Percentiles rank a stretch among this genome's conserved stretches.
phyloP scores from a whole-genome alignment of 139 green algal species.

The Microglena sp. region DNA sequence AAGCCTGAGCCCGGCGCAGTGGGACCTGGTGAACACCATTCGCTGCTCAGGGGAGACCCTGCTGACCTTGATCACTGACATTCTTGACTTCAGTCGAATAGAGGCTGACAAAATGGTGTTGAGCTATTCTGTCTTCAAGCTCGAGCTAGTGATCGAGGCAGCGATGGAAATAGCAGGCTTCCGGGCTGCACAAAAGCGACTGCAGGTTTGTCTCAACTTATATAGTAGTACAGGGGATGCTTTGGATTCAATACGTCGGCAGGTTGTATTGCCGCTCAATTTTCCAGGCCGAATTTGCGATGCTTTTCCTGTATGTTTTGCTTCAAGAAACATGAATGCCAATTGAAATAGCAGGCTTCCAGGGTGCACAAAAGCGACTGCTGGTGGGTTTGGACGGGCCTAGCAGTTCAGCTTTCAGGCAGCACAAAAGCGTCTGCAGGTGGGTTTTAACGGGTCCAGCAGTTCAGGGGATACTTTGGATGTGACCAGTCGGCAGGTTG shows the following conservation, averaged over 20 bases:
- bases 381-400: background rate
- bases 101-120: slow-evolving; percentile 77
- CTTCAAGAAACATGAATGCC: too few relatives aligned
- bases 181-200: slow-evolving; percentile 51
- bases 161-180: slow-evolving; percentile 77
- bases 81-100: slow-evolving; percentile 82
- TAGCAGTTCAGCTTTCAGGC: slow-evolving; percentile 59
- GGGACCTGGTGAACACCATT: slow-evolving; percentile 58
- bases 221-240: too few relatives aligned
- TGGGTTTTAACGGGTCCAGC: too few relatives aligned
- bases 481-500: too few relatives aligned
- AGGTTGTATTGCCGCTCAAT: too few relatives aligned
- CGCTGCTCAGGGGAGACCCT: slow-evolving; percentile 71
- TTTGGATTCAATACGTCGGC: too few relatives aligned
- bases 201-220: too few relatives aligned
- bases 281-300: too few relatives aligned
- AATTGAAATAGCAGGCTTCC: slow-evolving; percentile 73
- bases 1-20: slow-evolving; percentile 30
- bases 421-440: slow-evolving; percentile 60
- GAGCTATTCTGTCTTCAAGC: slow-evolving; percentile 36
- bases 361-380: slow-evolving; percentile 34
- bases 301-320: too few relatives aligned
- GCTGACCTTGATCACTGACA: slow-evolving; percentile 81
- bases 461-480: too few relatives aligned
- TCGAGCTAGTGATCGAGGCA: slow-evolving; percentile 68